Percentiles rank a stretch among this genome's conserved stretches.
These are phyloP conservation scores for Anthracocystis panici-leucophaei DNA, from an alignment of 1,284 basidiomycete species.

Conservation along the genomic window DNA sequence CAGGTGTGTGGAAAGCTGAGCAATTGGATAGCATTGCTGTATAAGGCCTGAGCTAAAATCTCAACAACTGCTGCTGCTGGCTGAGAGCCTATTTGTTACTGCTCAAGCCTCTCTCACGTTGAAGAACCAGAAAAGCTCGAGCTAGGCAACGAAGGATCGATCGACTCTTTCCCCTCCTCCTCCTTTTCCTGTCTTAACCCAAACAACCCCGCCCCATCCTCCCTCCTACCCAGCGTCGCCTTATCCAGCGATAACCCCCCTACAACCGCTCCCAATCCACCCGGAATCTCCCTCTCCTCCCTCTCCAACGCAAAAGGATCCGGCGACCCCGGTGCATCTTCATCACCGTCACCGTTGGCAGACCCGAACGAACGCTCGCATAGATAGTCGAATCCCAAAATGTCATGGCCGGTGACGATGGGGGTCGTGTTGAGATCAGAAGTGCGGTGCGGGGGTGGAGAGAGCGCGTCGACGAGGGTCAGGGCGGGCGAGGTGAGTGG, in stretches of 20 bases:
- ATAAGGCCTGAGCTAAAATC: too few species aligned
- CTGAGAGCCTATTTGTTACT: too few species aligned
- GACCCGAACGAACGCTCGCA: constrained; percentile 1
- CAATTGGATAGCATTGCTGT: too few species aligned
- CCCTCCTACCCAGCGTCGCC: constrained; percentile 1
- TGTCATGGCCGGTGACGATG: neutral
- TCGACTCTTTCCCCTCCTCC: neutral
- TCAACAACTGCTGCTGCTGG: too few species aligned
- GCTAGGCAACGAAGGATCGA: constrained; percentile 1
- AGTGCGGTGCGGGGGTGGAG: constrained; percentile 8
- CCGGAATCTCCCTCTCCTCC: constrained; percentile 1
- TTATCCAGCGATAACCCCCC: neutral
- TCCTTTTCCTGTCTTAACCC: neutral
- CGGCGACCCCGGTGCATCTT: constrained; percentile 31
- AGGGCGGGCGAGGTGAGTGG: constrained; percentile 8
- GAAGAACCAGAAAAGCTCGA: too few species aligned
- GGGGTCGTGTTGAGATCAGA: constrained; percentile 16
- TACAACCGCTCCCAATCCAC: constrained; percentile 8
- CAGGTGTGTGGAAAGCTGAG: too few species aligned
- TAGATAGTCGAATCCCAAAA: constrained; percentile 7
- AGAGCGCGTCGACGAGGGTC: constrained; percentile 34
- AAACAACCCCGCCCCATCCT: neutral
- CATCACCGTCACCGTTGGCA: constrained; percentile 16
- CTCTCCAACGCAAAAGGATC: constrained; percentile 14
- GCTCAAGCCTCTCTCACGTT: too few species aligned